Conservation (phyloP, 192 early-diverging fungal species). For the Umbelopsis vinacea region DNA sequence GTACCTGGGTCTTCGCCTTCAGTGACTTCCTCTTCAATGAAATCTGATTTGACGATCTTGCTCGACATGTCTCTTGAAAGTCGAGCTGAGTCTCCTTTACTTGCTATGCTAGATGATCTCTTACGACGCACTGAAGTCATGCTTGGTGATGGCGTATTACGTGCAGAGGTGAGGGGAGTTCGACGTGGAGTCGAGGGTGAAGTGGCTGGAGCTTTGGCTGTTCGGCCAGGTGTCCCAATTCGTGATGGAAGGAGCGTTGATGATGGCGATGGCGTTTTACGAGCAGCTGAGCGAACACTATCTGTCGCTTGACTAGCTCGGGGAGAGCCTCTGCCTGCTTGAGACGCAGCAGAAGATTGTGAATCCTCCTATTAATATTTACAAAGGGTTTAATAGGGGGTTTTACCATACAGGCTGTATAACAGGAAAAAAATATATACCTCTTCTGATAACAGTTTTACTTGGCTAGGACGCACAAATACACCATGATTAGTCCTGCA, state of each 20-base stretch:
- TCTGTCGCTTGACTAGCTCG: constrained; percentile 39
- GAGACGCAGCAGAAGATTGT: constrained; percentile 6
- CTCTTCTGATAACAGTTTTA: constrained; percentile 34
- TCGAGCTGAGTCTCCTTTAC: constrained; percentile 26
- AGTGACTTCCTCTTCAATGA: neutral
- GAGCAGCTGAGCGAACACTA: constrained; percentile 29
- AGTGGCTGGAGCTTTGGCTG: constrained; percentile 23
- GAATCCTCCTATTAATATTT: constrained; percentile 12
- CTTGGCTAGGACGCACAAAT: constrained; percentile 76
- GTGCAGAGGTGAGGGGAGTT: constrained; percentile 5
- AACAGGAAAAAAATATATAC: neutral
- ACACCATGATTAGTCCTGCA: constrained; percentile 74
- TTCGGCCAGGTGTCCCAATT: constrained; percentile 27
- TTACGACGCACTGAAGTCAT: constrained; percentile 4
- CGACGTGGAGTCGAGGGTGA: constrained; percentile 23
- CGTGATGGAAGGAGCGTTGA: constrained; percentile 33
- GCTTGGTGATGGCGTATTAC: constrained; percentile 19
- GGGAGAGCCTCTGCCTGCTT: constrained; percentile 2
- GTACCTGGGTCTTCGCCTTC: constrained; percentile 12
- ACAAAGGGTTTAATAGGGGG: neutral
- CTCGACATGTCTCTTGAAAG: constrained; percentile 1
- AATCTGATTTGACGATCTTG: neutral
- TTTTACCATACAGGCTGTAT: neutral
- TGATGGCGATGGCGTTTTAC: constrained; percentile 28
- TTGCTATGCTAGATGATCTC: constrained; percentile 8